Evolutionary conservation across 2,329 filamentous ascomycete species (phyloP), one percentile per base, ranked within the genome.

Genomic region (Hypoxylon sp.): DNA sequence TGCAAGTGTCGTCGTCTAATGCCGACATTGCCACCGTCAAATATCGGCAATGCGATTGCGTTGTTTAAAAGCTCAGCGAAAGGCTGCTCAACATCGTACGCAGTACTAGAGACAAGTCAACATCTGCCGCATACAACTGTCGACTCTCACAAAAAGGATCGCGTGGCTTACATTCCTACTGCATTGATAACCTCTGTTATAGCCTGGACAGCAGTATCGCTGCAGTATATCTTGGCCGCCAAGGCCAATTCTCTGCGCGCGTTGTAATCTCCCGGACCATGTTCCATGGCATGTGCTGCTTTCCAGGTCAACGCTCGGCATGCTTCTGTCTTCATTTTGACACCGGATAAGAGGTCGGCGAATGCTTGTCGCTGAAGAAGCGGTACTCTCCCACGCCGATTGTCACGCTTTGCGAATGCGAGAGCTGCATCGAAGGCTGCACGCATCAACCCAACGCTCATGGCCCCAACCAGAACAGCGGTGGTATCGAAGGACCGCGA

Each of bases 11-110:
- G 77, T 56, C 84, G 79, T 43, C 85, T 76, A 5, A 87, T 81
- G 0, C 85, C 85, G 10, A 87, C 79, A 73, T 87, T 87, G 0
- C 85, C 85, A 0, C 85, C 84, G 64, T 87, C 85, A 60, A 87
- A 87, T 23, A 83, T 81, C 2, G 84, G 83, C 55, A 86, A 64
- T 3, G 79, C 81, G 66, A 83, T 78, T 0, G 82, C 84, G 65
- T 81, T 80, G 36, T 82, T 82, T 25, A 85, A 71, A 11, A 85
- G 69, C 23, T 79, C 77, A 1, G 79, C 73, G 68, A 86, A 86
- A 1, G 80, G 81, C 63, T 80, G 77, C 28, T 79, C 76, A 4
- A 73, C 74, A 21, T 79, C 77, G 65, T 85, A 86, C 0, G 83
- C 77, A 4, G 74, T 77, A 34, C 80, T 81, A 63, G 6, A 5